Percentiles rank a stretch among this genome's conserved stretches.
These are phyloP conservation scores for Mimosa bimucronata DNA, from an alignment of 306 rosid species.

Conservation along the genomic window DNA sequence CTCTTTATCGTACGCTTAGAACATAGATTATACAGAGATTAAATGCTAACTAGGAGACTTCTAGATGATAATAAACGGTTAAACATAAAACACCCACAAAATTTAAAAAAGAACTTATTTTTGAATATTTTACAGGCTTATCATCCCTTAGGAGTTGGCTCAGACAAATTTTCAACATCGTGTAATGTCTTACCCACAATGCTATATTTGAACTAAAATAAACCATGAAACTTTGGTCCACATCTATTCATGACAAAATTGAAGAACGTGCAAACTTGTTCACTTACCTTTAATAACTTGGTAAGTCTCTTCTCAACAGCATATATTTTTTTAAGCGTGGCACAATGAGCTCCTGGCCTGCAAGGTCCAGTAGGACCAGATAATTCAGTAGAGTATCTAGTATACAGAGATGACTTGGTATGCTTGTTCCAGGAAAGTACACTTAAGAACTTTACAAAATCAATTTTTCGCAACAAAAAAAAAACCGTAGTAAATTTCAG, in stretches of 20 bases:
- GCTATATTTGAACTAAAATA: conserved; percentile 1
- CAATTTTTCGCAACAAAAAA: conserved; percentile 52
- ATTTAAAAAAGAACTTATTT: neutral
- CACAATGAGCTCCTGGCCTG: conserved; percentile 91
- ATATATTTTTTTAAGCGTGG: conserved; percentile 72
- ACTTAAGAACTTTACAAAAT: conserved; percentile 83
- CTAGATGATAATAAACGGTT: no score
- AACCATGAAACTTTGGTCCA: conserved; percentile 17
- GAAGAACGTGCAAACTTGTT: conserved; percentile 19
- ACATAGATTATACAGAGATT: no score
- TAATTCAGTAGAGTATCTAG: conserved; percentile 50
- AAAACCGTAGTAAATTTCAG: conserved; percentile 28
- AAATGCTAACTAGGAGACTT: no score
- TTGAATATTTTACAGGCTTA: neutral
- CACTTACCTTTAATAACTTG: conserved; percentile 78
- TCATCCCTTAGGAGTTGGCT: neutral
- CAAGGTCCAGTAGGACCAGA: conserved; percentile 72
- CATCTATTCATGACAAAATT: conserved; percentile 7
- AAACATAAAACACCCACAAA: neutral
- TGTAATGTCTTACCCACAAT: neutral
- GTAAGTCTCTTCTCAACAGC: conserved; percentile 74
- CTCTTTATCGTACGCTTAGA: no score
- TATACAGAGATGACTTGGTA: conserved; percentile 61
- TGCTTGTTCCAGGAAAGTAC: conserved; percentile 80
- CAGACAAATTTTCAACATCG: neutral